Percentiles rank a stretch among this genome's conserved stretches.
phyloP scores from a whole-genome alignment of 1,139 yeast species.

The Candida sp. region DNA sequence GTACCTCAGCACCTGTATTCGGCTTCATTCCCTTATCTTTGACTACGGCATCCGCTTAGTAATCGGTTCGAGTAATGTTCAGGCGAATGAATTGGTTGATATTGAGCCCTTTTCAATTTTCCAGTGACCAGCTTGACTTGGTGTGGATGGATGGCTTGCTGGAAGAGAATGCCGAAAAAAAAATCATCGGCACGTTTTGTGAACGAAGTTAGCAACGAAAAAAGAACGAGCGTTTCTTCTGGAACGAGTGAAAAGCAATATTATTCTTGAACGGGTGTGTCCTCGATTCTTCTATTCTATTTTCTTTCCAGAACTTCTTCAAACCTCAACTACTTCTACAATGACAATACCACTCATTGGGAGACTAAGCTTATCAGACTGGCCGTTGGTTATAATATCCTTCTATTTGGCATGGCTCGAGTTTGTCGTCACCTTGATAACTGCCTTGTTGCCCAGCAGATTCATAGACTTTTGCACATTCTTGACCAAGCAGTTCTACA shows the following conservation, averaged over 20 bases:
- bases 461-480: conserved; percentile 34
- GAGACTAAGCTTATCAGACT: conserved; percentile 34
- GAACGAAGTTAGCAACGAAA: background rate
- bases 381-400: conserved; percentile 40
- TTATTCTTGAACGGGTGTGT: too few species aligned
- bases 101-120: too few species aligned
- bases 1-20: background rate
- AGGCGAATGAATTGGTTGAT: too few species aligned
- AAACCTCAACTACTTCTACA: too few species aligned
- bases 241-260: background rate
- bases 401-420: conserved; percentile 47
- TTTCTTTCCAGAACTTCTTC: too few species aligned
- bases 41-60: background rate
- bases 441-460: conserved; percentile 34
- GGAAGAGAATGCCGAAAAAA: background rate
- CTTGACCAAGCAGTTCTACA: conserved; percentile 31
- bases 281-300: too few species aligned
- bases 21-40: background rate
- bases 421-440: conserved; percentile 35
- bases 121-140: too few species aligned
- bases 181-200: background rate
- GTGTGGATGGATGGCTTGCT: too few species aligned
- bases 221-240: background rate
- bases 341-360: conserved; percentile 47
- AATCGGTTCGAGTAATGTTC: too few species aligned